Base-by-base conservation (phyloP, 768 basidiomycete genomes). In the Lactarius sp. region DNA sequence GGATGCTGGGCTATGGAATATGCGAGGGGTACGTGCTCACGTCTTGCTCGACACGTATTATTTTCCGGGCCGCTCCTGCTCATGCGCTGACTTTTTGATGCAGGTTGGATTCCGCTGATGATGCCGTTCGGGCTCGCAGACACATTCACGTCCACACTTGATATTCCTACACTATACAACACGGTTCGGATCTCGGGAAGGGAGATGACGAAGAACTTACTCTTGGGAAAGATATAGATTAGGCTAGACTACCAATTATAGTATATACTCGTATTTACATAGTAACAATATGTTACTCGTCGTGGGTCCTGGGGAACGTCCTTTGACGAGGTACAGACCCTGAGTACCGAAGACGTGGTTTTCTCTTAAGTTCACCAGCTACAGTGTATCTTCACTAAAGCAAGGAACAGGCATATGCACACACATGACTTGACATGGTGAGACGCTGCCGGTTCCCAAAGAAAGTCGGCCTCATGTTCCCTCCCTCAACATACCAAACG, bases 61-160 rank as follows among this genome's bases (percentile, higher is more conserved):
- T 10, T 46, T 31, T 16, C 37, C 51, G 34, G 31, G 27, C 27
- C 36, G 52, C 12, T 36, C 46, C 52, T 61, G 39, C 58, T 53
- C 50, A n/a, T 57, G 8, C 16, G 10, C 33, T 3, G 37, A 51
- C n/a, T 20, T 56, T 54, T 39, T 42, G 18, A 36, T 42, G 34
- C n/a, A 97, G 95, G 96, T 27, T 98, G 96, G 94, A 98, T 99
- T 69, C 96, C 97, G 0, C 77, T 87, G 51, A 98, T 98, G 96
- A 73, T 98, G 65, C 94, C 94, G 0, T 98, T 99, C 69, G 97
- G 97, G 0, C 81, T 94, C 60, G 86, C 88, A 34, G 97, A 99
- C 74, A 80, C 79, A 4, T 69, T 98, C 55, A 83, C 86, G 14
- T 98, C 96, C 16, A 98, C 96, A 2, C 83, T 98, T 20, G 96